These are phyloP conservation scores for Ophiostoma angusticollis DNA, from an alignment of 2,329 filamentous ascomycete genomes.

Conservation along the genomic window DNA sequence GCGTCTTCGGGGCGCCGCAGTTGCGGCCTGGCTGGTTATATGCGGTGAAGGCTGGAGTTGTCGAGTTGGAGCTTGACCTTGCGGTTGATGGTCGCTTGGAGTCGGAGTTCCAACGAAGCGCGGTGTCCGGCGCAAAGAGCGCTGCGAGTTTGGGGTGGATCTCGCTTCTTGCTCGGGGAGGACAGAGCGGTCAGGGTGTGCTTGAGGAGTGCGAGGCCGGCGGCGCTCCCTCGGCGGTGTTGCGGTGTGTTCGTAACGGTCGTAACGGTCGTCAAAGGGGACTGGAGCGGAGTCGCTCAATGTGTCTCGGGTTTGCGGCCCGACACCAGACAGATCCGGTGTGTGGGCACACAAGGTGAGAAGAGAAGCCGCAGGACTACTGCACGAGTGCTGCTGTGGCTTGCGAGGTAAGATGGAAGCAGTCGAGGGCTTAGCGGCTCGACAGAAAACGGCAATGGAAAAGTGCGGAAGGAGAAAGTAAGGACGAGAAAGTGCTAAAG, in stretches of 20 bases:
- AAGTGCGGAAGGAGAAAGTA: background rate
- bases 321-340: slow-evolving; percentile 12
- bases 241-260: slow-evolving; percentile 36
- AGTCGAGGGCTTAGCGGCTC: background rate
- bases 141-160: slow-evolving; percentile 35
- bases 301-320: slow-evolving; percentile 8
- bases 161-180: slow-evolving; percentile 20
- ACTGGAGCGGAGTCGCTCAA: slow-evolving; percentile 9
- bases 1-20: slow-evolving; percentile 15
- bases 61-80: too few relatives aligned
- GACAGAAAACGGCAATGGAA: background rate
- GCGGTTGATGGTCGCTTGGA: slow-evolving; percentile 15
- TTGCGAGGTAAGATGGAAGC: background rate
- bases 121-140: slow-evolving; percentile 38
- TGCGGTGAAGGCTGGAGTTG: background rate
- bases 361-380: slow-evolving; percentile 8
- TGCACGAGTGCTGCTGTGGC: slow-evolving; percentile 8
- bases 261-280: slow-evolving; percentile 39
- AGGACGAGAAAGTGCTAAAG: background rate
- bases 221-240: slow-evolving; percentile 24
- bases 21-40: background rate
- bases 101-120: slow-evolving; percentile 35
- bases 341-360: slow-evolving; percentile 11
- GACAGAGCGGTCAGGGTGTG: slow-evolving; percentile 6
- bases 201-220: slow-evolving; percentile 21